phyloP scores from a whole-genome alignment of 2,329 filamentous ascomycete genomes.

The Fusarium sp. region DNA sequence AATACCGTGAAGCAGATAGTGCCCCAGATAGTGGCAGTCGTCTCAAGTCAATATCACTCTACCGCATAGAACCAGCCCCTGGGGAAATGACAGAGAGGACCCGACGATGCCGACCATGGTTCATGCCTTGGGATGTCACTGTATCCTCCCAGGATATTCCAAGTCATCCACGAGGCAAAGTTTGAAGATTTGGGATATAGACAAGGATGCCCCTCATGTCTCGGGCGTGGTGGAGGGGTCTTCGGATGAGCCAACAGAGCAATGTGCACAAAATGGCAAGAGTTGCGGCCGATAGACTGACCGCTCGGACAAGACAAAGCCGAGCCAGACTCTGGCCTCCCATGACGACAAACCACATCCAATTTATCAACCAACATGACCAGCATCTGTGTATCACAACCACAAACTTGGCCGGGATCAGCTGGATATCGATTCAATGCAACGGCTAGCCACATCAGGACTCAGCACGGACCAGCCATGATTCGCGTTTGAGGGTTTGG shows the following conservation, averaged over 20 bases:
- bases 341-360: neutral
- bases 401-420: neutral
- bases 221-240: neutral
- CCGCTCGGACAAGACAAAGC: neutral
- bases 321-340: neutral
- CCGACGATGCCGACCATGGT: constrained; percentile 24
- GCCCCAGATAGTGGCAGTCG: neutral
- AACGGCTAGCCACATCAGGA: constrained; percentile 27
- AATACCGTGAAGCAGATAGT: neutral
- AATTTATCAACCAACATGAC: neutral
- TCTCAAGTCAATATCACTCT: constrained; percentile 8
- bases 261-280: neutral
- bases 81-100: constrained; percentile 5
- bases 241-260: neutral
- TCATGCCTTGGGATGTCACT: constrained; percentile 5
- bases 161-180: constrained; percentile 8
- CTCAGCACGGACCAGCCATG: constrained; percentile 23
- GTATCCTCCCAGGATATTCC: constrained; percentile 2
- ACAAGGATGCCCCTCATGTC: constrained; percentile 13
- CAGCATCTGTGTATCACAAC: constrained; percentile 1
- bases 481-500: constrained; percentile 30
- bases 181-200: constrained; percentile 1
- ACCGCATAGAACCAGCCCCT: constrained; percentile 9
- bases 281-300: neutral
- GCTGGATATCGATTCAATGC: constrained; percentile 8